Percentiles rank a stretch among this genome's conserved stretches.
Evolutionary conservation across 169 alveolate species (phyloP).

Genomic region (Toxoplasma gondii): DNA sequence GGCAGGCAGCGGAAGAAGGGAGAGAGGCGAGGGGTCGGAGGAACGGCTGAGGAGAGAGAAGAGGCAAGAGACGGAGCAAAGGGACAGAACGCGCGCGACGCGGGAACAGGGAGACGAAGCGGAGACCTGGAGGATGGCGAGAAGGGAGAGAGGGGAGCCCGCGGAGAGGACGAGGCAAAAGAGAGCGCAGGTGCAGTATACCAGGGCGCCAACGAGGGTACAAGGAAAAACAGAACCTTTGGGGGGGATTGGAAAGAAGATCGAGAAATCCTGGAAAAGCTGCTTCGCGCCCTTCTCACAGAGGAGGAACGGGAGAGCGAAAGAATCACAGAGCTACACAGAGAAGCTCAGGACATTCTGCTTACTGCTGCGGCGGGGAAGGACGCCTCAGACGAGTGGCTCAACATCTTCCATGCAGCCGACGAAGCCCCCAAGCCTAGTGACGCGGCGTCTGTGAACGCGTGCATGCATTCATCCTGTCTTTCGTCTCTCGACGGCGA

Average conservation of each 20-base stretch:
- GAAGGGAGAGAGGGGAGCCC: neutral
- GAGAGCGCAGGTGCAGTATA: neutral
- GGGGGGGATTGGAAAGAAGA: neutral
- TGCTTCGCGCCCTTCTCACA: neutral
- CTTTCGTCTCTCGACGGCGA: neutral
- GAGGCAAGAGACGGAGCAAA: neutral
- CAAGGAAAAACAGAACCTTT: neutral
- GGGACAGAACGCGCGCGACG: neutral
- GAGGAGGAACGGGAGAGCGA: slow-evolving; percentile 4
- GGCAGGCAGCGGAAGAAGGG: neutral
- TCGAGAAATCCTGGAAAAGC: neutral
- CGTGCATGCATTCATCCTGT: neutral
- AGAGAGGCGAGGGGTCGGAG: neutral
- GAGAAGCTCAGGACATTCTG: neutral
- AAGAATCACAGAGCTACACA: neutral
- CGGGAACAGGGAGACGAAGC: neutral
- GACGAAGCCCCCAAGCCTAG: too few species aligned
- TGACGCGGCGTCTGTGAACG: too few species aligned
- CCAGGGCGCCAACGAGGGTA: neutral
- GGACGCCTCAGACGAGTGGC: neutral
- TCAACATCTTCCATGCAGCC: neutral
- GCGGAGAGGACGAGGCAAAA: neutral
- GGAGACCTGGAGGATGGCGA: neutral
- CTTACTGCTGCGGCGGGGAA: neutral
- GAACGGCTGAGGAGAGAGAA: neutral